Evolutionary conservation across 2,329 filamentous ascomycete genomes (phyloP).

Genomic region (Tolypocladium tundrense): DNA sequence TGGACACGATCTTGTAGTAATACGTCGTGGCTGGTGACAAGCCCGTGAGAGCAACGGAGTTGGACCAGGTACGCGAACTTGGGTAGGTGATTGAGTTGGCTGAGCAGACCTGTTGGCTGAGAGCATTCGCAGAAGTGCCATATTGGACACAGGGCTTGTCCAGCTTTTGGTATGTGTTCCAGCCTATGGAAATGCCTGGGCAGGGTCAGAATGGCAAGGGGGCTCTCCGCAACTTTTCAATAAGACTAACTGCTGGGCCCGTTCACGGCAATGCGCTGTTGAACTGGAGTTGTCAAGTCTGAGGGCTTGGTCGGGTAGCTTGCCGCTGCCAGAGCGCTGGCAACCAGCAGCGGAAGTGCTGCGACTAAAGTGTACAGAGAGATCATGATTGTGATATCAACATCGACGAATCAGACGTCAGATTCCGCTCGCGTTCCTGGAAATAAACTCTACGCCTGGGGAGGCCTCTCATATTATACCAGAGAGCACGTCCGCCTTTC

Average conservation of each 20-base stretch:
- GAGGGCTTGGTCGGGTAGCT: conserved; percentile 34
- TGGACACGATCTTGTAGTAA: conserved; percentile 49
- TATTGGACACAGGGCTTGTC: conserved; percentile 39
- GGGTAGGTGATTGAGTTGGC: conserved; percentile 36
- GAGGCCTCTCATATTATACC: background rate
- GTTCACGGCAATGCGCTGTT: conserved; percentile 42
- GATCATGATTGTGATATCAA: background rate
- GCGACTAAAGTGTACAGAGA: background rate
- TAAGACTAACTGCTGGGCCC: conserved; percentile 32
- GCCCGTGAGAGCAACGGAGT: conserved; percentile 33
- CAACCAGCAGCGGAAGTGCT: background rate
- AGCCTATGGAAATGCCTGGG: conserved; percentile 40
- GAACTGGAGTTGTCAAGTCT: conserved; percentile 41
- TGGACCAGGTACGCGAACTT: conserved; percentile 43
- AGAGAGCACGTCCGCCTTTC: background rate
- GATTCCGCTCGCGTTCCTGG: background rate
- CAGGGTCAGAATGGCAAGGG: background rate
- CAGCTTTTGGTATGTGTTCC: conserved; percentile 44
- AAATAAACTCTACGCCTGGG: background rate
- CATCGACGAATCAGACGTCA: background rate
- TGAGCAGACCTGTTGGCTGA: conserved; percentile 33
- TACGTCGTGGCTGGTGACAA: conserved; percentile 44
- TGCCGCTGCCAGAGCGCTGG: conserved; percentile 1
- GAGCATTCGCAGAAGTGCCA: conserved; percentile 28
- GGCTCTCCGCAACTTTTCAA: background rate